Conservation (phyloP, 192 early-diverging fungal species). For the Chytriomyces confervae region DNA sequence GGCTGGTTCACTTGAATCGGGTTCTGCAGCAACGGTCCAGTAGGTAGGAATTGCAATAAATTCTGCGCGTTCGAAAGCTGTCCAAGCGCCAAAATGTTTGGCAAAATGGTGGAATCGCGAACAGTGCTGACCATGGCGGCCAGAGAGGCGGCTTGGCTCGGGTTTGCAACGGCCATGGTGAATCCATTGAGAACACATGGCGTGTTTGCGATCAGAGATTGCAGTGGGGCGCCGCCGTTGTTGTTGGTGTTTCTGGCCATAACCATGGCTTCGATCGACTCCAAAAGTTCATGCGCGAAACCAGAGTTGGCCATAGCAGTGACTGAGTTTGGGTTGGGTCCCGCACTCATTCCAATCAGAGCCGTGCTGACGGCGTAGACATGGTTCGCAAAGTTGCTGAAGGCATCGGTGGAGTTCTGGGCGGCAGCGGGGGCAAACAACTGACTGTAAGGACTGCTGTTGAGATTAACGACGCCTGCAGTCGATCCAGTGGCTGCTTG, state of each 20-base stretch:
- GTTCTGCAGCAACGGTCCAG: neutral
- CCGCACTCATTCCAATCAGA: neutral
- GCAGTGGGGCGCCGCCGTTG: conserved; percentile 1
- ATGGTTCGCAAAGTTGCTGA: conserved; percentile 14
- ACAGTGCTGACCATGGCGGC: neutral
- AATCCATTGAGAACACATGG: conserved; percentile 8
- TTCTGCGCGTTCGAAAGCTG: neutral
- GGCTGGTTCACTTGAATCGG: neutral
- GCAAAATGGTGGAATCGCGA: neutral
- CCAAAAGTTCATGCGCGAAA: neutral
- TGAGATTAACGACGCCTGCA: neutral
- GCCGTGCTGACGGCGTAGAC: neutral
- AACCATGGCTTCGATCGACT: conserved; percentile 7
- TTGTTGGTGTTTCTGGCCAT: conserved; percentile 8
- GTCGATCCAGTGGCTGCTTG: neutral
- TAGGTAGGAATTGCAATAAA: neutral
- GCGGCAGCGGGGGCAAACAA: neutral
- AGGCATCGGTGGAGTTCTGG: neutral
- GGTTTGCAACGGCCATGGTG: neutral
- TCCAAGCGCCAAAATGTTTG: conserved; percentile 1
- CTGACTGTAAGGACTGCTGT: neutral
- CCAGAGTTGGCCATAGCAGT: neutral
- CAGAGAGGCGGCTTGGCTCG: neutral
- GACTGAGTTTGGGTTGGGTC: neutral
- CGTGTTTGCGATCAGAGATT: neutral